Conservation (phyloP, 148 eudicot species). For the Heliosperma pusillum region DNA sequence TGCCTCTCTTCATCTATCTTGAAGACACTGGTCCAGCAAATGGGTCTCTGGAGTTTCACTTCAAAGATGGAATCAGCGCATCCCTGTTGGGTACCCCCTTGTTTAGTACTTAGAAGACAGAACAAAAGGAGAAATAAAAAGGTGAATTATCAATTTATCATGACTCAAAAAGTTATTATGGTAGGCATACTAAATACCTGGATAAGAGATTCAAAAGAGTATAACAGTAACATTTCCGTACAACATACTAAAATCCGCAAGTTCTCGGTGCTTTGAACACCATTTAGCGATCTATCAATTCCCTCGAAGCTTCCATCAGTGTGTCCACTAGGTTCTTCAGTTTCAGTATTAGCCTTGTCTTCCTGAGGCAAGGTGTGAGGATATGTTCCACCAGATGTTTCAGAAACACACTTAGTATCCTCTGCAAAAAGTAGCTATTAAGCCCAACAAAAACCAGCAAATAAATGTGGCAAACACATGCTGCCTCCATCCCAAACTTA, state of each 20-base stretch:
- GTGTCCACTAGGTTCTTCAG: slow-evolving; percentile 28
- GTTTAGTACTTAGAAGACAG: slow-evolving; percentile 7
- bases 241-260: slow-evolving; percentile 68
- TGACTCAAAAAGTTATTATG: neutral
- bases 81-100: slow-evolving; percentile 49
- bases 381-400: slow-evolving; percentile 37
- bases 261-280: slow-evolving; percentile 33
- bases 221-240: slow-evolving; percentile 46
- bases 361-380: slow-evolving; percentile 32
- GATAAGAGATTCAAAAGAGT: slow-evolving; percentile 54
- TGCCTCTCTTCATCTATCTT: slow-evolving; percentile 47
- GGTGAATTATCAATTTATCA: neutral
- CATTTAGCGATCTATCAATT: slow-evolving; percentile 28
- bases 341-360: slow-evolving; percentile 34
- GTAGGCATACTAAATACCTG: slow-evolving; percentile 46
- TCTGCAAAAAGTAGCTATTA: slow-evolving; percentile 47
- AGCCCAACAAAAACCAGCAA: slow-evolving; percentile 8
- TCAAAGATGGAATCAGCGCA: slow-evolving; percentile 36
- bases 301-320: slow-evolving; percentile 28
- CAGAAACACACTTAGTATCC: slow-evolving; percentile 37
- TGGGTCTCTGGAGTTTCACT: slow-evolving; percentile 54
- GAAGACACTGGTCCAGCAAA: slow-evolving; percentile 60
- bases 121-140: neutral
- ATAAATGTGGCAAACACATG: slow-evolving; percentile 9
- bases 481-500: neutral